A percentile compares a stretch with the other conserved stretches of the same genome.
Evolutionary conservation across 2,329 filamentous ascomycete species (phyloP).

Genomic region (Hypoxylon sp.): DNA sequence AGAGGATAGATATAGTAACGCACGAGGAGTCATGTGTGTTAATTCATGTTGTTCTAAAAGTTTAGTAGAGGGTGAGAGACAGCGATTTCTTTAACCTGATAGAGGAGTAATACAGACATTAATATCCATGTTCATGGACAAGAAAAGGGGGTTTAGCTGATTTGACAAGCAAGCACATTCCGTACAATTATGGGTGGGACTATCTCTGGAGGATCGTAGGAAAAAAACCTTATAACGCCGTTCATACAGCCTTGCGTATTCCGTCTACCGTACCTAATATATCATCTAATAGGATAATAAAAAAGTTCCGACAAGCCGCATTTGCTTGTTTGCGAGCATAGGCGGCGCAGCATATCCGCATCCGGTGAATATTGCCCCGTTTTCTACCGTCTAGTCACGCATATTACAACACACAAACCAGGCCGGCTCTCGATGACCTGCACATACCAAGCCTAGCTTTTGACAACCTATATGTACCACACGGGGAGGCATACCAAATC

Average conservation of each 20-base stretch:
- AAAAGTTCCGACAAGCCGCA: neutral
- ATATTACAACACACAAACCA: constrained; percentile 28
- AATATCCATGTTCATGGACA: neutral
- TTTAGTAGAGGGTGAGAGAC: neutral
- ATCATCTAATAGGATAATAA: constrained; percentile 12
- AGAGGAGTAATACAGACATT: neutral
- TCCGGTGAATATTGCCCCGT: constrained; percentile 8
- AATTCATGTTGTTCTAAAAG: neutral
- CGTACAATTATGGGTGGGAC: neutral
- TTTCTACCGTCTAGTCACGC: constrained; percentile 28
- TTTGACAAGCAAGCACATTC: neutral
- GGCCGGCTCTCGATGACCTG: constrained; percentile 19
- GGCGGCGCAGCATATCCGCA: constrained; percentile 12
- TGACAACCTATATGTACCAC: constrained; percentile 21
- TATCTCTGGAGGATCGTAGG: neutral
- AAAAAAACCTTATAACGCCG: neutral
- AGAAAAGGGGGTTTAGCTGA: neutral
- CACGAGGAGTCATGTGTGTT: constrained; percentile 2
- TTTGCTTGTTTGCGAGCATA: constrained; percentile 7
- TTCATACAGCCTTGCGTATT: neutral
- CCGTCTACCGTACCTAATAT: neutral
- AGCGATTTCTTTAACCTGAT: neutral
- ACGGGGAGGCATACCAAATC: constrained; percentile 18
- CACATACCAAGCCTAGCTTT: constrained; percentile 24
- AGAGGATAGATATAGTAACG: neutral